phyloP scores from a whole-genome alignment of 345 rosid species.

The Passiflora organensis region DNA sequence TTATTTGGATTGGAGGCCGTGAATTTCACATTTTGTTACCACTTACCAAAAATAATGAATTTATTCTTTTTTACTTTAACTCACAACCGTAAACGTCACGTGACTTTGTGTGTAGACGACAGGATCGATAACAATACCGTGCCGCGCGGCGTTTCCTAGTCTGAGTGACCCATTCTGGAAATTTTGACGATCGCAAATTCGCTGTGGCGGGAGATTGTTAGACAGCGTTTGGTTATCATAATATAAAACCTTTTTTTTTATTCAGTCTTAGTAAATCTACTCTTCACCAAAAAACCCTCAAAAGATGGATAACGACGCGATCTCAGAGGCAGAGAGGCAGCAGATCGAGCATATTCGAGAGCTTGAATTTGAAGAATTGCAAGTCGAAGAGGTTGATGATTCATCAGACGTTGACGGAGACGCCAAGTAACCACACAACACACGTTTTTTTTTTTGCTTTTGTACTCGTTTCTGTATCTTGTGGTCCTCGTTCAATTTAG shows the following conservation, averaged over 20 bases:
- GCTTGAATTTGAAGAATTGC: slow-evolving; percentile 81
- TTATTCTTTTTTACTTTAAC: too few relatives aligned
- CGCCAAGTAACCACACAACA: slow-evolving; percentile 31
- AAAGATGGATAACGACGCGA: slow-evolving; percentile 36
- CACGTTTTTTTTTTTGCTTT: neutral
- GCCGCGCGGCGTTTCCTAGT: too few relatives aligned
- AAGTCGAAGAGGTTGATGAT: slow-evolving; percentile 75
- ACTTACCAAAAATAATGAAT: too few relatives aligned
- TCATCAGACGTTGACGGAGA: slow-evolving; percentile 47
- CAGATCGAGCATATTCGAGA: slow-evolving; percentile 82
- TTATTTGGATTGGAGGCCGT: too few relatives aligned
- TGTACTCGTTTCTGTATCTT: neutral
- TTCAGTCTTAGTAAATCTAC: neutral
- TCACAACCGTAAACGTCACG: too few relatives aligned
- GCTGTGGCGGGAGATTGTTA: neutral
- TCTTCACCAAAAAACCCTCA: neutral
- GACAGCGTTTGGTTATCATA: neutral
- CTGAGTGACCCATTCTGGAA: neutral
- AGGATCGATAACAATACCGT: too few relatives aligned
- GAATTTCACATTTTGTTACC: too few relatives aligned
- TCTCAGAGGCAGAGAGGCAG: slow-evolving; percentile 66
- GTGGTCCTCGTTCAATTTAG: too few relatives aligned
- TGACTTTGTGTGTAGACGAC: too few relatives aligned
- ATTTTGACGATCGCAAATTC: neutral
- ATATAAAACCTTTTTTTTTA: neutral